Base-by-base conservation (phyloP, 163 green algal genomes). In the Scenedesmus sp. region DNA sequence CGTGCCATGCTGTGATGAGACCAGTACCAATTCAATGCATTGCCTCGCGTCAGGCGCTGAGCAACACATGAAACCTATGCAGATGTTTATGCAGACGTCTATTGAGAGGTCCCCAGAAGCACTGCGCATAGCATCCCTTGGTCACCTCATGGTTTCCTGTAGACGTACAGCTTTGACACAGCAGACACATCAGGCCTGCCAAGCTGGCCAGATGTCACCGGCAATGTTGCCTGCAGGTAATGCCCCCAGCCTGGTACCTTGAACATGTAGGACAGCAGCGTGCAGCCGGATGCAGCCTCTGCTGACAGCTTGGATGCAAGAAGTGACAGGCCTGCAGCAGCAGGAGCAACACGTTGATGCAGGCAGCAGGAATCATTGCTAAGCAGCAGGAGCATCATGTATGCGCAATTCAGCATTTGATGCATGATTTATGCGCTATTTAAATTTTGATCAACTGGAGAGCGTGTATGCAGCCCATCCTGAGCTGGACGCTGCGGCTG, bases 251-350 rank as follows among this genome's bases (percentile, higher is more conserved):
- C 79, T 12, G 26, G 46, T 6, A 85, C 49, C 15, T 85, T 49
- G 42, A 85, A 85, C 40, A 85, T n/a, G 79, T 85, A 85, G 0
- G 79, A 65, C 22, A 85, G 42, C 79, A 85, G 24, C 20, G 16
- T 56, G 49, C 24, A 85, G 30, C 79, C 79, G 7, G 2, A 26
- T 22, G 46, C 20, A 13, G 49, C 42, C 42, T 85, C 79, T 42
- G 42, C 24, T 3, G 49, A 51, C 24, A 85, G 43, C 42, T 85
- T 85, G 46, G 79, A 35, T 33, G 79, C 79, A 10, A 85, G 42
- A 30, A 85, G 40, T 13, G 79, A 85, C 42, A 85, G 43, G 3
- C 79, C 79, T 85, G 20, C 22, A 59, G 79, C 24, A 85, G 42
- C 79, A 65, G 30, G 30, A 76, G 2, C 65, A 76, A 30, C 65